phyloP scores from a whole-genome alignment of 495 filamentous ascomycete genomes.

The Trichoderma virens region DNA sequence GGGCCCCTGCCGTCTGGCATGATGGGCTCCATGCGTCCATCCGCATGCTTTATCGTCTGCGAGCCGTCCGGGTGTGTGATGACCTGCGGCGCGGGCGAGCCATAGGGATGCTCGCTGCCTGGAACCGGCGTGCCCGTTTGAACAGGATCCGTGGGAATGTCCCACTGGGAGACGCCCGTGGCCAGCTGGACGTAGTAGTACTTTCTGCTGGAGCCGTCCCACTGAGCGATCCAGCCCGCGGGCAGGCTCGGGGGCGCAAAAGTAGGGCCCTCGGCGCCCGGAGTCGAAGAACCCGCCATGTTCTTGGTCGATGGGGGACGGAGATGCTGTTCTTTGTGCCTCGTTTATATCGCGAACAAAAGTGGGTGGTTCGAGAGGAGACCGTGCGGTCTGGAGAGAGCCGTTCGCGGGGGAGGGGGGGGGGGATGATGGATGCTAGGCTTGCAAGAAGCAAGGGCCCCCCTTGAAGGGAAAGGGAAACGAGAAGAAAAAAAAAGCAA shows the following conservation, averaged over 20 bases:
- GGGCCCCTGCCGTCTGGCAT: slow-evolving; percentile 27
- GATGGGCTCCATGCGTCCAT: slow-evolving; percentile 44
- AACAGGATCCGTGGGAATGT: slow-evolving; percentile 60
- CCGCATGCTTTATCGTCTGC: slow-evolving; percentile 40
- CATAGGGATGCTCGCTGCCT: slow-evolving; percentile 41
- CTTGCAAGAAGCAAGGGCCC: slow-evolving; percentile 2
- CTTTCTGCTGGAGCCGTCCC: slow-evolving; percentile 63
- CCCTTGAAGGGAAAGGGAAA: neutral
- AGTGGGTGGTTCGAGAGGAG: slow-evolving; percentile 2
- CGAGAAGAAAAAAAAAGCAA: neutral
- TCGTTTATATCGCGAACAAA: neutral
- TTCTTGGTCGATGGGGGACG: neutral
- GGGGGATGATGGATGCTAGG: neutral
- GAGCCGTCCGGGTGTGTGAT: slow-evolving; percentile 47
- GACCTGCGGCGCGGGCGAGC: slow-evolving; percentile 27
- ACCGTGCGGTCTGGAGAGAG: slow-evolving; percentile 5
- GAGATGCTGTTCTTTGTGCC: neutral
- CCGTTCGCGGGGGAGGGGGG: slow-evolving; percentile 6
- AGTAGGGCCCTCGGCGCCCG: slow-evolving; percentile 61
- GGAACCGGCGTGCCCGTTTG: slow-evolving; percentile 43
- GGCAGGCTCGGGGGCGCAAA: slow-evolving; percentile 62
- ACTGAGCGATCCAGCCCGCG: slow-evolving; percentile 77
- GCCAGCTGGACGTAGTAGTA: slow-evolving; percentile 78
- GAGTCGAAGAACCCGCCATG: slow-evolving; percentile 46
- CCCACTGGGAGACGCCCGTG: slow-evolving; percentile 71